Evolutionary conservation across 1,139 yeast species (phyloP).

Genomic region (Ogataea hybrid): DNA sequence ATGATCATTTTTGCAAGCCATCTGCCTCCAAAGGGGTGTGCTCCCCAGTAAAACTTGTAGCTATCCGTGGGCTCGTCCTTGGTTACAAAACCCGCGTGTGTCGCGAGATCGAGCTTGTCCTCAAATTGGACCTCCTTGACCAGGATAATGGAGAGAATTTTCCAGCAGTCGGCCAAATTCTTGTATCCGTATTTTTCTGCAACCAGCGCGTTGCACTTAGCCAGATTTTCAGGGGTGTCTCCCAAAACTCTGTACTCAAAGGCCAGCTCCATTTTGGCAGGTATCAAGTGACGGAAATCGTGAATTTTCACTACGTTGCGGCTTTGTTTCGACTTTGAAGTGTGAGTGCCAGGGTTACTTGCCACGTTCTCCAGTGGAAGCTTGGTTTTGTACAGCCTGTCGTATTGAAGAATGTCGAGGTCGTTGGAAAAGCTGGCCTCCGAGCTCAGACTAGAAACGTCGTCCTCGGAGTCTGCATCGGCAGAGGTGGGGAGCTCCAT

Average conservation of each 20-base stretch:
- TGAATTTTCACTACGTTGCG: constrained; percentile 59
- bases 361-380: constrained; percentile 41
- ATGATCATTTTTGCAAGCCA: constrained; percentile 71
- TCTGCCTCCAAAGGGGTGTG: constrained; percentile 76
- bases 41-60: constrained; percentile 63
- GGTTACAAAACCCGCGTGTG: constrained; percentile 17
- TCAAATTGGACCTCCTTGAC: constrained; percentile 29
- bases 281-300: constrained; percentile 70
- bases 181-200: constrained; percentile 62
- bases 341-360: constrained; percentile 22
- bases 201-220: constrained; percentile 67
- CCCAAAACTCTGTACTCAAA: constrained; percentile 72
- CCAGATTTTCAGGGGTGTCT: constrained; percentile 60
- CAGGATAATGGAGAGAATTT: constrained; percentile 49
- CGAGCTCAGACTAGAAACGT: constrained; percentile 31
- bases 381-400: constrained; percentile 42
- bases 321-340: constrained; percentile 20
- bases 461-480: constrained; percentile 13
- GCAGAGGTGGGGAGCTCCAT: constrained; percentile 15
- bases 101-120: constrained; percentile 11
- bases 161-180: constrained; percentile 79
- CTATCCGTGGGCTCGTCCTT: constrained; percentile 16
- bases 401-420: constrained; percentile 48
- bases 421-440: constrained; percentile 52
- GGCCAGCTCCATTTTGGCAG: constrained; percentile 77